Conservation (phyloP, 2,329 filamentous ascomycete genomes). For the Beauveria medogensis region DNA sequence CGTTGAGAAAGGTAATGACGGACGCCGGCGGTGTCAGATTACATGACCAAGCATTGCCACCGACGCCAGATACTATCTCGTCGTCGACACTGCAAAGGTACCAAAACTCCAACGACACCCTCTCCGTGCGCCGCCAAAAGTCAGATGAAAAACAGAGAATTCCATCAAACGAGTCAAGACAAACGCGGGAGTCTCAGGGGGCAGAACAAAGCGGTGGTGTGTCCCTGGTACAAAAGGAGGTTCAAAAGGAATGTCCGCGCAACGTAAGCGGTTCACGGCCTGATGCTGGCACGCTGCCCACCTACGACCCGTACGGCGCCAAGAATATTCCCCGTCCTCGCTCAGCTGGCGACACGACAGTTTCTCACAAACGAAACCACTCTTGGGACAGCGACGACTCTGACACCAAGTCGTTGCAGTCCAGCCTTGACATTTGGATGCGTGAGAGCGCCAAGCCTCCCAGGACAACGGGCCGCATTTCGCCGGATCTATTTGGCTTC, state of each 20-base stretch:
- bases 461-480: slow-evolving; percentile 23
- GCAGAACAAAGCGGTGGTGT: slow-evolving; percentile 6
- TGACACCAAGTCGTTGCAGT: slow-evolving; percentile 34
- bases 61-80: slow-evolving; percentile 53
- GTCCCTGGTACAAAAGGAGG: neutral
- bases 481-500: slow-evolving; percentile 49
- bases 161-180: neutral
- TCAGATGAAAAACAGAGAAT: slow-evolving; percentile 22
- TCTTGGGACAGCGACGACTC: slow-evolving; percentile 40
- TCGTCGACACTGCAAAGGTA: slow-evolving; percentile 44
- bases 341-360: slow-evolving; percentile 39
- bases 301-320: slow-evolving; percentile 6
- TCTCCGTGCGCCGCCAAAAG: slow-evolving; percentile 25
- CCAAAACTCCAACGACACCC: slow-evolving; percentile 42
- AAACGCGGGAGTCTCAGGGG: neutral
- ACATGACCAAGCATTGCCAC: slow-evolving; percentile 40
- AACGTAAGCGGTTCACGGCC: neutral
- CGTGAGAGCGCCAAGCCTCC: slow-evolving; percentile 40
- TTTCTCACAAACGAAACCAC: slow-evolving; percentile 30
- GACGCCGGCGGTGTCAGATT: slow-evolving; percentile 34
- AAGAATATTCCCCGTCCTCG: slow-evolving; percentile 33
- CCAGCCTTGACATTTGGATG: slow-evolving; percentile 51
- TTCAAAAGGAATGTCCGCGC: neutral
- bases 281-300: neutral
- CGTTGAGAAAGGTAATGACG: slow-evolving; percentile 40